Evolutionary conservation across 2,329 filamentous ascomycete species (phyloP), one percentile per base, ranked within the genome.

Genomic region (Botrytis byssoidea): DNA sequence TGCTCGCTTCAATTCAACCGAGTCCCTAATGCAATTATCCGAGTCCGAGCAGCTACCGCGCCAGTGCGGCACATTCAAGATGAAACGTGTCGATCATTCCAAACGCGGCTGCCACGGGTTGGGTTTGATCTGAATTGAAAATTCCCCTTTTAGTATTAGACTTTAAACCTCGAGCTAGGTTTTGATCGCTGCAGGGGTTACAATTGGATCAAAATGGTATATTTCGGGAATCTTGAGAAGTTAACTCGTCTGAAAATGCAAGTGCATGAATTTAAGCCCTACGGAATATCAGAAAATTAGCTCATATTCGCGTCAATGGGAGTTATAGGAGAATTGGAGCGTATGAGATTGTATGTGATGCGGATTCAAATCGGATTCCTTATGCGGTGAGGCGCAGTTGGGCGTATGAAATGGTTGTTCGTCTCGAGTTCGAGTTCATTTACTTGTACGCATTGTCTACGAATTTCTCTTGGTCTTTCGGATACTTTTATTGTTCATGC

Each of bases 271-370:
- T 32, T 57, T 37, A 40, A 40, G 59, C 35, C 59, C 35, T 61
- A 61, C 35, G 14, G 25, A 61, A 40, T 48, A 48, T 22, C 42
- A 29, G 42, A 16, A 65, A 32, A 25, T 25, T 7, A 9, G 20
- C 20, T 65, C 42, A 32, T 32, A 32, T 65, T 32, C 10, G 20
- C 42, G 8, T 25, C 20, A 32, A 44, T 32, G 42, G 63, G 42
- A 32, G 29, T 4, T 48, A 25, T 32, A 46, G n/a, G 18, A 20
- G 20, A 66, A 18, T 18, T n/a, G 29, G 32, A 6, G 35, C 22
- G 64, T 66, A 66, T 48, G 64, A 66, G 64, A 66, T 35, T 48
- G 44, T 48, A 35, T 35, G 44, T 48, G 29, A 66, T 48, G 64
- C 44, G 20, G 40, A 48, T 35, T 48, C 29, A n/a, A 14, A 51